A percentile compares a stretch with the other conserved stretches of the same genome.
Conservation (phyloP, 495 filamentous ascomycete genomes). For the Hyaloscypha bicolor region DNA sequence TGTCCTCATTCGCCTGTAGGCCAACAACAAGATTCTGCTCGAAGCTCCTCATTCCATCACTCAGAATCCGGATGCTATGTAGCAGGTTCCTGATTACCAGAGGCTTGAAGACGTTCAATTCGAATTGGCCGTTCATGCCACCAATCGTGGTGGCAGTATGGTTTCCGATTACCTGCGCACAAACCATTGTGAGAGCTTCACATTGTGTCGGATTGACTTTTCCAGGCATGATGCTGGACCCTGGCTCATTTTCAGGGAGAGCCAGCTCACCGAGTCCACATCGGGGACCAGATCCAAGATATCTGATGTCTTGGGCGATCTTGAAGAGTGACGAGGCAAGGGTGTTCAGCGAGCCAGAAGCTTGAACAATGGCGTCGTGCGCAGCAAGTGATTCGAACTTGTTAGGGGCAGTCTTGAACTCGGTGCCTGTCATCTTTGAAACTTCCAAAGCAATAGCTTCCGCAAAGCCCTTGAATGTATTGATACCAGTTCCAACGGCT, state of each 20-base stretch:
- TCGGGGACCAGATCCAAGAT: slow-evolving; percentile 92
- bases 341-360: slow-evolving; percentile 90
- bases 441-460: slow-evolving; percentile 90
- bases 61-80: slow-evolving; percentile 82
- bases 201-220: slow-evolving; percentile 99
- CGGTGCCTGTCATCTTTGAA: slow-evolving; percentile 83
- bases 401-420: slow-evolving; percentile 97
- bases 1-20: slow-evolving; percentile 88
- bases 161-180: slow-evolving; percentile 97
- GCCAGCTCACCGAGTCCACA: slow-evolving; percentile 92
- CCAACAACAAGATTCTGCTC: slow-evolving; percentile 90
- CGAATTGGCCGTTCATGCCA: slow-evolving; percentile 97
- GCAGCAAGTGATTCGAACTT: slow-evolving; percentile 99
- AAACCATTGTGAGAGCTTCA: slow-evolving; percentile 97
- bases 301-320: slow-evolving; percentile 97
- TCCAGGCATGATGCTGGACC: slow-evolving; percentile 96
- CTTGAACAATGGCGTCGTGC: slow-evolving; percentile 95
- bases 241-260: slow-evolving; percentile 97
- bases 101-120: slow-evolving; percentile 99
- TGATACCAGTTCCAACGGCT: slow-evolving; percentile 95
- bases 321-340: slow-evolving; percentile 92
- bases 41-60: slow-evolving; percentile 93
- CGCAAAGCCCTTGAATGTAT: slow-evolving; percentile 95
- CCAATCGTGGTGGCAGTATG: slow-evolving; percentile 87
- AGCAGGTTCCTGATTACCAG: slow-evolving; percentile 92